Evolutionary conservation across 2,329 filamentous ascomycete species (phyloP), one percentile per base, ranked within the genome.

Genomic region (Metarhizium humberi): DNA sequence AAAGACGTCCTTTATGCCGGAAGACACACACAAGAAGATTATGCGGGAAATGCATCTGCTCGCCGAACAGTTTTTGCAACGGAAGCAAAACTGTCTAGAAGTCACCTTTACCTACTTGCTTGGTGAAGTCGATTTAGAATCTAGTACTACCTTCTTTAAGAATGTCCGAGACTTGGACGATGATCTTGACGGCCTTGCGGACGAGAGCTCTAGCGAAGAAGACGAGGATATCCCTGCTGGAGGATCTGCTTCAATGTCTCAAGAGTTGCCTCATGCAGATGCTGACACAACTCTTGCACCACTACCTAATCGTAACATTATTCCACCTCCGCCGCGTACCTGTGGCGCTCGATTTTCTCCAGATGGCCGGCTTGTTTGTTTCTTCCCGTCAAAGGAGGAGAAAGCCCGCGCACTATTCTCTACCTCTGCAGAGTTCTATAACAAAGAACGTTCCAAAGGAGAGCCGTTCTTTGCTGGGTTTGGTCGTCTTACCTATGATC

Each of bases 141-240:
- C 73, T 47, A 85, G 82, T 62, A 81, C 81, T 6, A 79, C 77
- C 0, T 79, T 81, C 58, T 84, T 86, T 63, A 81, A 82, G 59
- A 82, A 82, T 58, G 81, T 86, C 11, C 78, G 84, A 60, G 85
- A 88, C 60, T 69, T 84, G 7, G 82, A 81, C 54, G 78, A 82
- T 63, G 76, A 78, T 50, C 64, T 81, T 6, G 80, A 78, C 56
- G 81, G 73, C 3, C 69, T 84, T 40, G 78, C 75, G 34, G 87
- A 88, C 56, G 90, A 94, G 60, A 92, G 89, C 61, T 96, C 90
- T 3, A 95, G 88, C 63, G 88, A 92, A 60, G 89, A 92, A 25
- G 88, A 91, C 43, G 75, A 75, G 49, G 75, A 78, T 29, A 78
- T 80, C 11, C 75, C 76, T 0, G 66, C 76, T 2, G 77, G 78